Evolutionary conservation across 345 rosid species (phyloP).

Genomic region (Ceriops zippeliana): DNA sequence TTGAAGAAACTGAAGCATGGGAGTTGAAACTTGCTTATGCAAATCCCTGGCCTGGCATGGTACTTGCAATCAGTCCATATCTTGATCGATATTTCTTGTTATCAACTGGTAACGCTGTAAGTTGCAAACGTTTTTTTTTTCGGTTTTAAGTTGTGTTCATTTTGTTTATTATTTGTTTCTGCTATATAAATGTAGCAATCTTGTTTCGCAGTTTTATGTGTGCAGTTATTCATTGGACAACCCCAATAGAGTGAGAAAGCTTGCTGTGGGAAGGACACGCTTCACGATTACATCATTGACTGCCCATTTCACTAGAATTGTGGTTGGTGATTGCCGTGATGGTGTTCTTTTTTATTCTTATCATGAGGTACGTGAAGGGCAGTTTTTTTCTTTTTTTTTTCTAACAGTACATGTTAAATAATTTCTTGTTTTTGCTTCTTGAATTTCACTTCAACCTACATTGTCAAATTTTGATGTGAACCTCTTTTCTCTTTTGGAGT

Average conservation of each 20-base stretch:
- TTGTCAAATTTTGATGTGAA: no score
- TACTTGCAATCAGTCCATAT: constrained; percentile 90
- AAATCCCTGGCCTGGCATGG: constrained; percentile 71
- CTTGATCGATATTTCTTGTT: constrained; percentile 85
- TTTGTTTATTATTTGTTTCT: constrained; percentile 12
- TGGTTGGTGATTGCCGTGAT: constrained; percentile 97
- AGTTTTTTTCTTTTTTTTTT: not conserved
- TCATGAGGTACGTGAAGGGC: constrained; percentile 58
- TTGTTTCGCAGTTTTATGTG: constrained; percentile 67
- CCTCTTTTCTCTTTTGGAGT: no score
- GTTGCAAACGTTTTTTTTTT: constrained; percentile 24
- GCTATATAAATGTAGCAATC: constrained; percentile 22
- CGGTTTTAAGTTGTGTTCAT: constrained; percentile 15
- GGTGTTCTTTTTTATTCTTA: constrained; percentile 89
- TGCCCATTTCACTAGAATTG: constrained; percentile 75
- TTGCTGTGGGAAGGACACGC: constrained; percentile 82
- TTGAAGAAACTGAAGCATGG: constrained; percentile 85
- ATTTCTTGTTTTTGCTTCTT: not conserved
- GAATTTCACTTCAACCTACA: no score
- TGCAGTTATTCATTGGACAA: constrained; percentile 72
- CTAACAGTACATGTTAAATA: not conserved
- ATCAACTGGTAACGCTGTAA: constrained; percentile 96
- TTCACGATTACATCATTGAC: constrained; percentile 81
- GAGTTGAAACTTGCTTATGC: constrained; percentile 59
- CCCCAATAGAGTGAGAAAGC: constrained; percentile 66